Base-by-base conservation (phyloP, 805 yeast species). In the Saturnispora sanitii region DNA sequence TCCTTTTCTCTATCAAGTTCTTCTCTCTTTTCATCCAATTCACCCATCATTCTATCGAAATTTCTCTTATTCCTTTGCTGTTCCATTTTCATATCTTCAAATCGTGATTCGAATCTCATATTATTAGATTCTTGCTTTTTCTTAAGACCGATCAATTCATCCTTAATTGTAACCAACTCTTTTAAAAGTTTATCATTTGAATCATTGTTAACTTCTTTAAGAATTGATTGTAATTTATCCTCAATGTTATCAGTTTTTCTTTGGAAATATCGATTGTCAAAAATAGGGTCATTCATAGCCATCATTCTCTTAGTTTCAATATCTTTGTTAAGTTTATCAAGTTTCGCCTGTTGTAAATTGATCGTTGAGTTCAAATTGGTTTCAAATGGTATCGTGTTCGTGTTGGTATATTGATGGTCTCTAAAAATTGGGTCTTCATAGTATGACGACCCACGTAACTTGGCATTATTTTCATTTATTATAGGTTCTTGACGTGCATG, bases 31-130 rank as follows among this genome's bases (percentile, higher is more conserved):
- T 46, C 41, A 19, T 57, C 58, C 17, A 58, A 37, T 11, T 55
- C 58, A 15, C 25, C 23, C 37, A 48, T 48, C 37, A 56, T 18
- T 20, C 46, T 46, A 33, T 54, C 57, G 33, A 56, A 55, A 16
- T 48, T 51, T 22, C 55, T 44, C 33, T 48, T 42, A 30, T 47
- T 51, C 16, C 51, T 39, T 35, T 57, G 58, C 18, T 49, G 46
- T 51, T 81, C 80, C 54, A 70, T 68, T 50, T 71, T 76, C 52
- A 80, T 63, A 56, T 75, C 76, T 48, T 75, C 73, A 58, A 79
- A 71, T 54, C 79, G 85, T 43, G 72, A 70, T 55, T 83, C 90
- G 56, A 80, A 76, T 39, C 71, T 64, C 55, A 83, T 81, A 19
- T 80, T 77, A 46, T 69, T 66, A 19, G 79, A 73, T n/a, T 58